phyloP scores from a whole-genome alignment of 768 basidiomycete species.

The Trametes gibbosa region DNA sequence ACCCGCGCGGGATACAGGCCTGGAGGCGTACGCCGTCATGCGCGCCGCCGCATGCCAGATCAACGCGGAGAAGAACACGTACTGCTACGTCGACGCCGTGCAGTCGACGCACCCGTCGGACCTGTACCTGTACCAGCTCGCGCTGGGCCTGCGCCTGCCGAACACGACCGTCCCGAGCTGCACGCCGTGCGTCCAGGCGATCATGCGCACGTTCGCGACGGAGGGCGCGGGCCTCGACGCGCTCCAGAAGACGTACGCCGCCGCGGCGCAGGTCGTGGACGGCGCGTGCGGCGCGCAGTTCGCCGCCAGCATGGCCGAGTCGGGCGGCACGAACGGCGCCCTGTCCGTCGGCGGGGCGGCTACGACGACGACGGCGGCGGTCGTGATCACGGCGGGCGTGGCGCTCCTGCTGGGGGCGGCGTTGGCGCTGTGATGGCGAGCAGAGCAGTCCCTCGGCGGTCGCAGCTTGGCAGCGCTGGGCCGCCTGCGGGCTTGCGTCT shows the following conservation, averaged over 20 bases:
- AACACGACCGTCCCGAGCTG: slow-evolving; percentile 52
- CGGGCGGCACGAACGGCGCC: background rate
- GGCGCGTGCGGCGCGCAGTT: slow-evolving; percentile 52
- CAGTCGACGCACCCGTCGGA: slow-evolving; percentile 57
- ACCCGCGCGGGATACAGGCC: slow-evolving; percentile 38
- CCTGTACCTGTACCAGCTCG: slow-evolving; percentile 70
- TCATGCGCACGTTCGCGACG: slow-evolving; percentile 53
- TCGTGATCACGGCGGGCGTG: background rate
- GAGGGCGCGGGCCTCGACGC: slow-evolving; percentile 36
- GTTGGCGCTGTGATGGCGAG: slow-evolving; percentile 1
- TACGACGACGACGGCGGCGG: background rate
- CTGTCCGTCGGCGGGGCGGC: background rate
- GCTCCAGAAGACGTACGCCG: slow-evolving; percentile 47
- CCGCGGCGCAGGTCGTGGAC: slow-evolving; percentile 45
- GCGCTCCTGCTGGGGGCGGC: background rate
- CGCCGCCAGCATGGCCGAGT: slow-evolving; percentile 20
- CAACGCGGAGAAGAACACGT: slow-evolving; percentile 55
- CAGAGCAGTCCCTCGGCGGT: too few species aligned
- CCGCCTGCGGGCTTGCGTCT: too few species aligned
- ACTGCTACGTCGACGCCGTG: slow-evolving; percentile 73
- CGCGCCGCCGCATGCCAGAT: slow-evolving; percentile 57
- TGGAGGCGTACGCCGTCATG: slow-evolving; percentile 64
- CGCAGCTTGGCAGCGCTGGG: background rate
- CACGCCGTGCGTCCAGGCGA: slow-evolving; percentile 56
- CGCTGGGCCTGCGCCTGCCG: slow-evolving; percentile 55